Evolutionary conservation across 805 yeast genomes (phyloP).

Genomic region (Ogataea nakhonphanomensis): DNA sequence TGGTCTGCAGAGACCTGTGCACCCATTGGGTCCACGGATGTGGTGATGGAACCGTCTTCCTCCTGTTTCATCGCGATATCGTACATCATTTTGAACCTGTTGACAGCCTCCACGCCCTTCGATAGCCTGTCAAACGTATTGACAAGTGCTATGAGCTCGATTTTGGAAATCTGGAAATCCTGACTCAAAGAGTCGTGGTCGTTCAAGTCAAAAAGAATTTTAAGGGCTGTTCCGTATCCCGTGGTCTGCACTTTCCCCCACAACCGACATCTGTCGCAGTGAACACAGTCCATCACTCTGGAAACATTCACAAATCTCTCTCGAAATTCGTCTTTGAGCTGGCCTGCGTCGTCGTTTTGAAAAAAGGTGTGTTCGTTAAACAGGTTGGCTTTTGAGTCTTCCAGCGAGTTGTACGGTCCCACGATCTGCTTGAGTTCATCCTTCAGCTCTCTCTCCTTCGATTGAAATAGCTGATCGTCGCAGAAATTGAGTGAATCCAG

Average conservation of each 20-base stretch:
- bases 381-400: slow-evolving; percentile 25
- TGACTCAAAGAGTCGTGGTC: slow-evolving; percentile 19
- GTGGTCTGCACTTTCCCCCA: slow-evolving; percentile 98
- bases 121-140: slow-evolving; percentile 92
- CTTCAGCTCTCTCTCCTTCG: slow-evolving; percentile 28
- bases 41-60: slow-evolving; percentile 21
- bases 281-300: slow-evolving; percentile 96
- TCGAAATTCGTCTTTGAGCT: slow-evolving; percentile 82
- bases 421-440: slow-evolving; percentile 32
- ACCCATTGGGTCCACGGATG: slow-evolving; percentile 53
- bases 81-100: slow-evolving; percentile 62
- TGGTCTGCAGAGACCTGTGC: slow-evolving; percentile 15
- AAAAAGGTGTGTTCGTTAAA: slow-evolving; percentile 47
- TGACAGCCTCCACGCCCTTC: slow-evolving; percentile 73
- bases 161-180: slow-evolving; percentile 48
- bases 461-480: slow-evolving; percentile 26
- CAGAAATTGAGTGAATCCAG: slow-evolving; percentile 29
- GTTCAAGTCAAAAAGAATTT: slow-evolving; percentile 75
- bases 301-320: slow-evolving; percentile 84
- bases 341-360: slow-evolving; percentile 43
- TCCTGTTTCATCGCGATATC: slow-evolving; percentile 29
- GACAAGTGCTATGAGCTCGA: slow-evolving; percentile 84
- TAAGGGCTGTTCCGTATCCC: slow-evolving; percentile 96
- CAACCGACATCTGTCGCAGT: slow-evolving; percentile 94
- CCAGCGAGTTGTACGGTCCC: slow-evolving; percentile 27